Base-by-base conservation (phyloP, 75 land plant genomes). In the Cupressus sempervirens region DNA sequence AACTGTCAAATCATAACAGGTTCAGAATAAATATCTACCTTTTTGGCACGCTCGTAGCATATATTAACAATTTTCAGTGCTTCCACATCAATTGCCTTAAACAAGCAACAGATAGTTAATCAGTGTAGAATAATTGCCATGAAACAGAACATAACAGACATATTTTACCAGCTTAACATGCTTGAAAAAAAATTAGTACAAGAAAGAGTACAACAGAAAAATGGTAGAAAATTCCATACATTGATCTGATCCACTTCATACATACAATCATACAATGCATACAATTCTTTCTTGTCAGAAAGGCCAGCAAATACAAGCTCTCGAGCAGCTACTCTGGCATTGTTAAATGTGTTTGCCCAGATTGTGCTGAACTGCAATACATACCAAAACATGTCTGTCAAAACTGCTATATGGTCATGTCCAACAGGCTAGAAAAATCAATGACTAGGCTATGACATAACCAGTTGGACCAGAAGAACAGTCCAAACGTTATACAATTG, bases 291-390 rank as follows among this genome's bases (percentile, higher is more conserved):
- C 50, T 93, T 93, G 23, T 94, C 94, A 52, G 98, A 94, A 68
- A 95, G 96, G 32, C 98, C 99, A 89, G 93, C 91, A 89, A 92
- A 91, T 81, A 96, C 98, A 87, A 92, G 91, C 65, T 87, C 86
- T 32, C 99, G 87, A 79, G 99, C 99, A 80, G 94, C 93, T 72
- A 86, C 90, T 46, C 99, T 87, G 67, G 99, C 99, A 90, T 94
- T 91, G 65, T 97, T 91, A 72, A 93, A 90, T 38, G 94, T 93
- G 83, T 93, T 96, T 76, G 99, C 94, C 96, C 94, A 95, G 70
- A 97, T 92, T 13, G 99, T 97, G 85, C 98, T 92, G 87, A 97
- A 85, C 99, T 95, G 92, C 84, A 89, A 72, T 26, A 84, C 6
- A 67, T 8, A 43, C 30, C 83, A 43, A 56, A 70, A 34, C 14